Base-by-base conservation (phyloP, 1,139 yeast genomes). In the Meyerozyma carpophila region DNA sequence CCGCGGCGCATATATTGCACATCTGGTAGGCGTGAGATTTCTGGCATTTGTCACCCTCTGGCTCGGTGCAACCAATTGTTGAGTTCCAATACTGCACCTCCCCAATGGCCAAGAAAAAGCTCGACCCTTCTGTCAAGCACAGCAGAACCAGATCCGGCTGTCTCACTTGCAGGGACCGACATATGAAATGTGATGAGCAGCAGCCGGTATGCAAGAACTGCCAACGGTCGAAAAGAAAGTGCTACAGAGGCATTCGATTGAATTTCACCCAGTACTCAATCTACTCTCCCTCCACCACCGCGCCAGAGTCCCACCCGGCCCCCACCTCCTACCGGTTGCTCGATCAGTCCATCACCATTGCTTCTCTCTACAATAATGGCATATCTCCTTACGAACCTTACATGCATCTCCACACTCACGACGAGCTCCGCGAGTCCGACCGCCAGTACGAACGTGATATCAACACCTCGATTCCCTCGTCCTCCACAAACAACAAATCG, bases 101-200 rank as follows among this genome's bases (percentile, higher is more conserved):
- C n/a, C n/a, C 28, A 16, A 40, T 40, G 42, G 39, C 42, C 26
- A 40, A 40, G 26, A 40, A 36, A 36, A 34, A 34, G 14, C 37
- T 34, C 25, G 37, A 34, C 11, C 37, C 41, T 4, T 39, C 41
- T 11, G 36, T 41, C 37, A 52, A 50, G 43, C 44, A 48, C 27
- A 48, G 52, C 37, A 56, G 74, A 53, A 70, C 77, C 9, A 59
- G 77, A 44, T 70, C 75, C 8, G 77, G 77, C 9, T 72, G 77
- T 52, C 59, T 70, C 42, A 72, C 77, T 10, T 72, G 77, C 54
- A 65, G 77, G 39, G 77, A 72, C 48, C 59, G 77, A 42, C 77
- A 72, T 52, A 70, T 72, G 68, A 72, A 72, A 54, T 72, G 77
- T 55, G 77, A 72, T 50, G 77, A 72, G 53, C 73, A 66, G 47